These are phyloP conservation scores for Vinca major DNA, from an alignment of 305 asterid species.

Conservation along the genomic window DNA sequence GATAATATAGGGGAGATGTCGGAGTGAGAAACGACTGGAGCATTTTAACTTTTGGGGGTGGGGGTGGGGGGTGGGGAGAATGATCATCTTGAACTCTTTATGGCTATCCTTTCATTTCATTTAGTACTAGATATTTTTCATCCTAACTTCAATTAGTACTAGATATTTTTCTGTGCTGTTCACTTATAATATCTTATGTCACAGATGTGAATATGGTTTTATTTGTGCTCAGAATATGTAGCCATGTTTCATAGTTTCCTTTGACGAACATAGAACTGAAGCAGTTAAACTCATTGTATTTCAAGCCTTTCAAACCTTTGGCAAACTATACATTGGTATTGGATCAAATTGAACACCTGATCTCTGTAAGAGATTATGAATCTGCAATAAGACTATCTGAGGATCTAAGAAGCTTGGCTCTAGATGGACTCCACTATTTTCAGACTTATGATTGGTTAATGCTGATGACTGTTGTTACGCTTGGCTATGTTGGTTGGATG, in stretches of 20 bases:
- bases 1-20: background rate
- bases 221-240: background rate
- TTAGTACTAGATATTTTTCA: background rate
- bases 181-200: background rate
- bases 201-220: background rate
- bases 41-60: too few relatives aligned
- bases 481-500: conserved; percentile 98
- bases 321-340: conserved; percentile 37
- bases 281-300: conserved; percentile 46
- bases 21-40: background rate
- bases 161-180: background rate
- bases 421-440: conserved; percentile 83
- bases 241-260: conserved; percentile 22
- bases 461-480: conserved; percentile 85
- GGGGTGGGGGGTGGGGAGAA: background rate
- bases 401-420: conserved; percentile 73
- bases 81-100: background rate
- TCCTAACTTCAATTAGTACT: background rate
- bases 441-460: conserved; percentile 94
- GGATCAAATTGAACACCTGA: conserved; percentile 57
- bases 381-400: conserved; percentile 64
- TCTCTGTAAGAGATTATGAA: conserved; percentile 47
- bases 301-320: conserved; percentile 88
- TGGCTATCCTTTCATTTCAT: background rate
- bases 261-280: conserved; percentile 62